Conservation (phyloP, 768 basidiomycete genomes). For the Naematelia encephala region DNA sequence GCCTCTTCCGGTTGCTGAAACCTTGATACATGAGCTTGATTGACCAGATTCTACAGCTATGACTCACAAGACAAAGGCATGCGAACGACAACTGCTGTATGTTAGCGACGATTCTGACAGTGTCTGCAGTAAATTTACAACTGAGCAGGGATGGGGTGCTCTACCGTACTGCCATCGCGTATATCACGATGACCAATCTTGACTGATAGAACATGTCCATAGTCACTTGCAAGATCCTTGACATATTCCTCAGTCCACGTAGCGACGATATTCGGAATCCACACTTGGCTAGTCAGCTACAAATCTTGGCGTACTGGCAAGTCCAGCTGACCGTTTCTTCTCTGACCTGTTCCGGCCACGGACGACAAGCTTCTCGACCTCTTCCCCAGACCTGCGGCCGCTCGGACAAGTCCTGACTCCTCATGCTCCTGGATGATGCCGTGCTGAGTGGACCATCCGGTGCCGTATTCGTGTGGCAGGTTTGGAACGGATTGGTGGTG, state of each 20-base stretch:
- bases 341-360: slow-evolving; percentile 10
- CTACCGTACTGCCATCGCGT: not conserved
- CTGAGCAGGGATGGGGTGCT: not conserved
- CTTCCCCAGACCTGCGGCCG: not conserved
- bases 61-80: slow-evolving; percentile 34
- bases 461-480: not conserved
- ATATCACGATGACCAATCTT: slow-evolving; percentile 9
- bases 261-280: slow-evolving; percentile 20
- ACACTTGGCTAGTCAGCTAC: slow-evolving; percentile 19
- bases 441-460: not conserved
- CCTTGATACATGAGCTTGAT: slow-evolving; percentile 5
- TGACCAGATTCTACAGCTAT: not conserved
- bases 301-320: not conserved
- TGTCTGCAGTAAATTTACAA: not conserved
- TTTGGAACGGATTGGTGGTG: not conserved
- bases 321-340: slow-evolving; percentile 24
- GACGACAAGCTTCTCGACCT: slow-evolving; percentile 3
- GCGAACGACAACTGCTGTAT: slow-evolving; percentile 7
- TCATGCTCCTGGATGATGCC: not conserved
- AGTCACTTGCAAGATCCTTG: slow-evolving; percentile 15
- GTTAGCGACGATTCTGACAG: slow-evolving; percentile 3
- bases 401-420: not conserved
- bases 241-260: slow-evolving; percentile 15
- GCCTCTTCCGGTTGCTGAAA: slow-evolving; percentile 29
- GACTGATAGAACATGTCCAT: slow-evolving; percentile 26